These are phyloP conservation scores for Hyaloperonospora arabidopsidis DNA, from an alignment of 352 stramenopile genomes.

Conservation along the genomic window DNA sequence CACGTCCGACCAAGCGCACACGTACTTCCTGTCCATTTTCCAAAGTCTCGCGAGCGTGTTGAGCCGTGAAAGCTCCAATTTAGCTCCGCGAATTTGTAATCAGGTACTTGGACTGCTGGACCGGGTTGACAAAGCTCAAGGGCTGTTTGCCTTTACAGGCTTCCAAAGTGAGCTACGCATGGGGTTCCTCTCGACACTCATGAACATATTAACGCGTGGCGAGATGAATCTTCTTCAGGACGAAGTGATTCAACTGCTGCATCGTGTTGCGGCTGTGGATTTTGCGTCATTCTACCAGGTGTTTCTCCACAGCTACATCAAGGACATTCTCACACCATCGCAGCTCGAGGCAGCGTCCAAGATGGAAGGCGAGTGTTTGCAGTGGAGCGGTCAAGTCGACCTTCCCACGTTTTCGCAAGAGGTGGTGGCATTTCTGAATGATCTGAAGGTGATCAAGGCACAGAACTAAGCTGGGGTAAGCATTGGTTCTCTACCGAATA, in stretches of 20 bases:
- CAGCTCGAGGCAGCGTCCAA: conserved; percentile 44
- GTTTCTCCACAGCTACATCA: conserved; percentile 52
- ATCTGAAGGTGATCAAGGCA: conserved; percentile 66
- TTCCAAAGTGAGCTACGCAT: conserved; percentile 69
- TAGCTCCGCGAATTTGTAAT: conserved; percentile 58
- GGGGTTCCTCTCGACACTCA: conserved; percentile 67
- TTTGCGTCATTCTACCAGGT: conserved; percentile 71
- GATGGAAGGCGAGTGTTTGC: conserved; percentile 49
- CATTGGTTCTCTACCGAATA: no score
- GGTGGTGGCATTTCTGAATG: conserved; percentile 63
- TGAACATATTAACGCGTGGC: conserved; percentile 68
- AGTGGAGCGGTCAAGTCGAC: conserved; percentile 71
- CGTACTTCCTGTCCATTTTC: conserved; percentile 74
- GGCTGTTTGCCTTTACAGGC: conserved; percentile 58
- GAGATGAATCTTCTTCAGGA: conserved; percentile 78
- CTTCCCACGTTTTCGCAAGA: conserved; percentile 69
- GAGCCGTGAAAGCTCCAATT: conserved; percentile 39
- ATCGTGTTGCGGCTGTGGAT: conserved; percentile 62
- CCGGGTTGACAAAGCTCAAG: conserved; percentile 57
- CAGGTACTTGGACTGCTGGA: conserved; percentile 66
- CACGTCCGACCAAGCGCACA: conserved; percentile 52
- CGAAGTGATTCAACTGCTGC: conserved; percentile 60
- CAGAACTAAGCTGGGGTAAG: conserved; percentile 30
- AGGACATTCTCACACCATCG: conserved; percentile 51
- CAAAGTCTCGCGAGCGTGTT: conserved; percentile 60